Evolutionary conservation across 2,329 filamentous ascomycete genomes (phyloP).

Genomic region (Monilinia fructicola): DNA sequence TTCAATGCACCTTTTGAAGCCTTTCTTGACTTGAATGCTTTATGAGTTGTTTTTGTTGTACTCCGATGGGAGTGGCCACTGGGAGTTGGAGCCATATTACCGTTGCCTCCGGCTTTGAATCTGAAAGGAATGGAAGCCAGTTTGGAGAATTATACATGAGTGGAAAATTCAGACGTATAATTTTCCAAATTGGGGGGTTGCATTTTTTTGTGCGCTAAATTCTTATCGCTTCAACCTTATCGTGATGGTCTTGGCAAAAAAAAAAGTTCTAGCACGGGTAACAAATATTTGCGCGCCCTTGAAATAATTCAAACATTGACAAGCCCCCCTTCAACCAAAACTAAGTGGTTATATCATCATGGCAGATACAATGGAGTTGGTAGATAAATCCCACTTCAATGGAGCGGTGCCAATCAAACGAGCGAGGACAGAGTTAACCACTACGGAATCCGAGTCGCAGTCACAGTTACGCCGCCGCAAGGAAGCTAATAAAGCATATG

Average conservation of each 20-base stretch:
- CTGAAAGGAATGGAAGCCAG: constrained; percentile 76
- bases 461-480: constrained; percentile 48
- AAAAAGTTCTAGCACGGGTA: constrained; percentile 18
- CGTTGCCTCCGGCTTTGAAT: constrained; percentile 72
- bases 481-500: constrained; percentile 75
- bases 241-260: constrained; percentile 15
- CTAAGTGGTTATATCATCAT: constrained; percentile 15
- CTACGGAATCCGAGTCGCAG: constrained; percentile 36
- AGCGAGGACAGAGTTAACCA: constrained; percentile 50
- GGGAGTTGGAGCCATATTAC: constrained; percentile 72
- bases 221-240: constrained; percentile 23
- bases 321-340: not conserved
- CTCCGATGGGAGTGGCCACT: constrained; percentile 82
- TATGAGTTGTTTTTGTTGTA: constrained; percentile 85
- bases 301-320: not conserved
- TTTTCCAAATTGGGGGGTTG: constrained; percentile 13
- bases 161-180: constrained; percentile 16
- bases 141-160: constrained; percentile 41
- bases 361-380: constrained; percentile 29
- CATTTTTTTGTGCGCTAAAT: constrained; percentile 27
- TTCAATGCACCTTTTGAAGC: constrained; percentile 84
- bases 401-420: constrained; percentile 53
- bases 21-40: constrained; percentile 90
- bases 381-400: constrained; percentile 44
- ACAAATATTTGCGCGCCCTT: constrained; percentile 19